Evolutionary conservation across 108 stramenopile species (phyloP).

Genomic region (Pseudonitzschia delicatissima): DNA sequence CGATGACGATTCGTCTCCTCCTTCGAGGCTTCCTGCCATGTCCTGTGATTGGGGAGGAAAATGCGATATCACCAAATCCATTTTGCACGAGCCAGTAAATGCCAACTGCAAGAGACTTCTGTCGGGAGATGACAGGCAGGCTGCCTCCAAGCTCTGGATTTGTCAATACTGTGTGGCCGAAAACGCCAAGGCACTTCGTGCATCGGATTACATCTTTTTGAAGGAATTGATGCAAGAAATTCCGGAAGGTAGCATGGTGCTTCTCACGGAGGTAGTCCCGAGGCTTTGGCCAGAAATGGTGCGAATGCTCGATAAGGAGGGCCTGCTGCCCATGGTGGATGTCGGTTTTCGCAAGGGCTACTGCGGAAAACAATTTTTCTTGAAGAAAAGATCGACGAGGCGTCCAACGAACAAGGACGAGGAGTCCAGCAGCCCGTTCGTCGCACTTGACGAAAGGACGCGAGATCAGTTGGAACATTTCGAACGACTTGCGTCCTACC

Average conservation of each 20-base stretch:
- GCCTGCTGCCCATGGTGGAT: neutral
- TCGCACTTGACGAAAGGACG: neutral
- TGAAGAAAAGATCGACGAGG: neutral
- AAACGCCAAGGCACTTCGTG: constrained; percentile 41
- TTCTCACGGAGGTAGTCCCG: constrained; percentile 53
- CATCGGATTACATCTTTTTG: constrained; percentile 51
- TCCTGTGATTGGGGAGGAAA: constrained; percentile 48
- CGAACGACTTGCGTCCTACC: neutral
- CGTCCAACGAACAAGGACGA: neutral
- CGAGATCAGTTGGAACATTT: constrained; percentile 1
- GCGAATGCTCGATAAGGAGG: neutral
- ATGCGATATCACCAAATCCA: constrained; percentile 59
- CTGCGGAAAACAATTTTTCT: neutral
- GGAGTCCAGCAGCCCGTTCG: neutral
- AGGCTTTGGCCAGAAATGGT: constrained; percentile 64
- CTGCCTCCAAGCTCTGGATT: constrained; percentile 33
- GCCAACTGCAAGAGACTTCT: constrained; percentile 10
- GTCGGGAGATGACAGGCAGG: neutral
- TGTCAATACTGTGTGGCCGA: constrained; percentile 72
- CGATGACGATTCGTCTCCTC: neutral
- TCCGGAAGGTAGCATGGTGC: constrained; percentile 34
- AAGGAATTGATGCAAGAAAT: constrained; percentile 42
- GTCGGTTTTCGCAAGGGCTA: constrained; percentile 12
- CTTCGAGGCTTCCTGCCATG: neutral
- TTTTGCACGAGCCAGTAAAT: constrained; percentile 36